phyloP scores from a whole-genome alignment of 164 flowering plant species.

The Macadamia integrifolia region DNA sequence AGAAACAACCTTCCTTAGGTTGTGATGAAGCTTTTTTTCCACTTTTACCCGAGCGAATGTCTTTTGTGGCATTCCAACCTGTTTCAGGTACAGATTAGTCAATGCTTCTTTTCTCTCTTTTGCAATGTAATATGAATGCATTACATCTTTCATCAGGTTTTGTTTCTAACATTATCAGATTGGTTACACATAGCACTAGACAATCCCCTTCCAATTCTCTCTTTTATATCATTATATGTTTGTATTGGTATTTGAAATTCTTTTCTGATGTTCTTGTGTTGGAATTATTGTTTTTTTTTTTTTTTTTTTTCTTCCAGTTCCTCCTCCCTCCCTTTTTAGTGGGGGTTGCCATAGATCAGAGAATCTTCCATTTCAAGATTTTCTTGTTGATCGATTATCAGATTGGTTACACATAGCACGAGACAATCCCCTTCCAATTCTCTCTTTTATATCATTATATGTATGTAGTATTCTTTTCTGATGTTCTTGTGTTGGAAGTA shows the following conservation, averaged over 20 bases:
- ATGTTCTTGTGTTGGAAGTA: not conserved
- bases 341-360: not conserved
- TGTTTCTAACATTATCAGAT: not conserved
- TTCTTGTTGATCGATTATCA: too few species aligned
- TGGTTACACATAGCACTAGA: too few species aligned
- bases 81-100: constrained; percentile 38
- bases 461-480: not conserved
- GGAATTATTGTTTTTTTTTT: not conserved
- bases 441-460: not conserved
- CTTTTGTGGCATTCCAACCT: constrained; percentile 64
- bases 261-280: not conserved
- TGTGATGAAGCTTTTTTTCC: constrained; percentile 45
- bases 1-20: constrained; percentile 31
- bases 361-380: too few species aligned
- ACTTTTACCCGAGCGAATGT: constrained; percentile 48
- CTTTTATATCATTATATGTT: not conserved
- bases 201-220: too few species aligned
- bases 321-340: not conserved
- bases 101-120: not conserved
- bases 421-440: too few species aligned
- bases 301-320: too few species aligned
- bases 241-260: not conserved
- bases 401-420: too few species aligned
- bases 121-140: not conserved
- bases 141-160: not conserved